These are phyloP conservation scores for Diaporthe ampelina DNA, from an alignment of 2,329 filamentous ascomycete species.

Conservation along the genomic window DNA sequence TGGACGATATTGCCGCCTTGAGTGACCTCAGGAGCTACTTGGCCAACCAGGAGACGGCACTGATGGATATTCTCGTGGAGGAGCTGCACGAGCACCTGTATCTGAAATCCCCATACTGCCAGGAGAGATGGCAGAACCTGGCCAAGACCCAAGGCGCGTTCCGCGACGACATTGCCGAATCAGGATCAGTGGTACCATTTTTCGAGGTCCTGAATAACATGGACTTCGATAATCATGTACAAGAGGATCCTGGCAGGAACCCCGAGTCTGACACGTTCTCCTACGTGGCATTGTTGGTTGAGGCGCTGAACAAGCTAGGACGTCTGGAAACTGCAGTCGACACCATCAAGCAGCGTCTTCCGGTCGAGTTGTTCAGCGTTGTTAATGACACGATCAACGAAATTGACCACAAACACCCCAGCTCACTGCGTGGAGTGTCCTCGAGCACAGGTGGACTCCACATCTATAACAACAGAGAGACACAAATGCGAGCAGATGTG, in stretches of 20 bases:
- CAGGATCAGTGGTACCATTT: conserved; percentile 65
- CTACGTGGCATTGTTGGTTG: conserved; percentile 89
- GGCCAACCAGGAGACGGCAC: conserved; percentile 89
- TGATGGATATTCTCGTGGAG: conserved; percentile 97
- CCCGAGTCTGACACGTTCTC: conserved; percentile 96
- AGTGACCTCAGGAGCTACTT: conserved; percentile 89
- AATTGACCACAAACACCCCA: conserved; percentile 93
- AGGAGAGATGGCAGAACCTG: conserved; percentile 92
- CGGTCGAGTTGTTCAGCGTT: conserved; percentile 92
- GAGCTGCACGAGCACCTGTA: conserved; percentile 98
- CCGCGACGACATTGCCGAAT: conserved; percentile 63
- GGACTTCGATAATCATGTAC: conserved; percentile 72
- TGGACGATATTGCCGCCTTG: conserved; percentile 92
- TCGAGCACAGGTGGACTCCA: conserved; percentile 69
- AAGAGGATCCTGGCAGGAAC: conserved; percentile 92
- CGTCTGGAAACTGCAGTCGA: conserved; percentile 89
- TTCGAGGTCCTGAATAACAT: conserved; percentile 72
- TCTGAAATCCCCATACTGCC: conserved; percentile 96
- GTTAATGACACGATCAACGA: conserved; percentile 96
- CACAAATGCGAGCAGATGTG: conserved; percentile 84
- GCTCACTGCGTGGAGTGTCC: conserved; percentile 74
- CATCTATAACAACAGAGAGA: conserved; percentile 77
- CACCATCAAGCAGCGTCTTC: conserved; percentile 90
- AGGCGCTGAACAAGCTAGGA: conserved; percentile 90
- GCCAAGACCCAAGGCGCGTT: conserved; percentile 73